These are phyloP conservation scores for Hyphopichia pseudoburtonii DNA, from an alignment of 1,139 yeast species.

Conservation along the genomic window DNA sequence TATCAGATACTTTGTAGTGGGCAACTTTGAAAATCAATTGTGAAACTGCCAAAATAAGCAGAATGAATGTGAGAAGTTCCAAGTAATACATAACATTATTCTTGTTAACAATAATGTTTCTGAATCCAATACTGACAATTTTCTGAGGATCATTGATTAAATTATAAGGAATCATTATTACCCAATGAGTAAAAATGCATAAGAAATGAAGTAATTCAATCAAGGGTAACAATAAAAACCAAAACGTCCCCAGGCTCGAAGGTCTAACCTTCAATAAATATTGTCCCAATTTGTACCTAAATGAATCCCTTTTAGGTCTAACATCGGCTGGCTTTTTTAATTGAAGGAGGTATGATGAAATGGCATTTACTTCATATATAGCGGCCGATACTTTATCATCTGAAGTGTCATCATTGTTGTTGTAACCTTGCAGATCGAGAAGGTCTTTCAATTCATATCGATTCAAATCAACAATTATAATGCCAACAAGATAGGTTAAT, in stretches of 20 bases:
- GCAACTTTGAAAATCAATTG: constrained; percentile 28
- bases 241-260: constrained; percentile 23
- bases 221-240: constrained; percentile 17
- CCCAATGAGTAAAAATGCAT: constrained; percentile 26
- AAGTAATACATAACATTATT: constrained; percentile 30
- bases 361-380: constrained; percentile 22
- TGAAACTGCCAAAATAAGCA: constrained; percentile 28
- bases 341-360: constrained; percentile 27
- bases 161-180: constrained; percentile 24
- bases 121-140: constrained; percentile 16
- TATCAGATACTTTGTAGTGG: constrained; percentile 5
- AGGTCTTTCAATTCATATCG: constrained; percentile 62
- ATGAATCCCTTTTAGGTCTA: constrained; percentile 20
- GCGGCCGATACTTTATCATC: background rate
- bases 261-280: constrained; percentile 33
- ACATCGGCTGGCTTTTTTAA: constrained; percentile 14
- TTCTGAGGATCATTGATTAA: constrained; percentile 18
- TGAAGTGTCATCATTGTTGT: background rate
- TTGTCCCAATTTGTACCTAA: constrained; percentile 34
- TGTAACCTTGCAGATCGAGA: constrained; percentile 14
- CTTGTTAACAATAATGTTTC: constrained; percentile 16
- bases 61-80: constrained; percentile 27
- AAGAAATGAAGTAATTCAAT: constrained; percentile 18
- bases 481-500: constrained; percentile 61
- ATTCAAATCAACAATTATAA: constrained; percentile 64